phyloP scores from a whole-genome alignment of 1,284 basidiomycete genomes.

The Volvariella volvacea region DNA sequence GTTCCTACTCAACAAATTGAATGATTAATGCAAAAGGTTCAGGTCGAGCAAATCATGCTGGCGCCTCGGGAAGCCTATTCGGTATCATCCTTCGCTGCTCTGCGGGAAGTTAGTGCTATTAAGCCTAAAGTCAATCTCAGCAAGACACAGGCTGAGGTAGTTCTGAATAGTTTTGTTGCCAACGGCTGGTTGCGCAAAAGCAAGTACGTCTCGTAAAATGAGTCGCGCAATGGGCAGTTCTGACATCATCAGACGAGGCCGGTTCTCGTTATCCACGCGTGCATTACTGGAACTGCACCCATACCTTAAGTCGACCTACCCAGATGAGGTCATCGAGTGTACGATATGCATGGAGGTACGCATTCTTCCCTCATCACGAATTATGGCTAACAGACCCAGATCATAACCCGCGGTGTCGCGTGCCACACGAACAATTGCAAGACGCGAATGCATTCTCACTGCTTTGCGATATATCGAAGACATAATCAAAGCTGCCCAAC shows the following conservation, averaged over 20 bases:
- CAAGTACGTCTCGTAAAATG: constrained; percentile 35
- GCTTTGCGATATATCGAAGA: constrained; percentile 44
- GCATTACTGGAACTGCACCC: constrained; percentile 67
- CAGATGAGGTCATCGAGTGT: constrained; percentile 68
- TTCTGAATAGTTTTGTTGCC: constrained; percentile 74
- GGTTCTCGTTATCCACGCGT: constrained; percentile 74
- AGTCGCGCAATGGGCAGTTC: background rate
- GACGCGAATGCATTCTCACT: constrained; percentile 60
- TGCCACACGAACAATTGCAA: constrained; percentile 63
- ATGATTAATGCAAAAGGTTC: constrained; percentile 8
- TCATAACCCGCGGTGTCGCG: constrained; percentile 59
- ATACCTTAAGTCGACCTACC: constrained; percentile 72
- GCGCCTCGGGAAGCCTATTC: constrained; percentile 71
- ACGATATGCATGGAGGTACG: constrained; percentile 67
- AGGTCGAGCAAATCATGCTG: constrained; percentile 86
- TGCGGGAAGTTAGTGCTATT: constrained; percentile 59
- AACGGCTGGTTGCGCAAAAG: constrained; percentile 76
- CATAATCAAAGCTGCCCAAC: constrained; percentile 44
- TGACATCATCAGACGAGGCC: constrained; percentile 46
- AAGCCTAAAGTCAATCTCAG: constrained; percentile 63
- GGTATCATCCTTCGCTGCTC: constrained; percentile 68
- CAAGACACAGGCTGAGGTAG: constrained; percentile 67
- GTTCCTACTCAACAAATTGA: background rate
- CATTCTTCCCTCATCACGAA: background rate
- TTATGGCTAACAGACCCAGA: constrained; percentile 29